phyloP scores from a whole-genome alignment of 208 protist genomes.

The Crithidia acanthocephali region DNA sequence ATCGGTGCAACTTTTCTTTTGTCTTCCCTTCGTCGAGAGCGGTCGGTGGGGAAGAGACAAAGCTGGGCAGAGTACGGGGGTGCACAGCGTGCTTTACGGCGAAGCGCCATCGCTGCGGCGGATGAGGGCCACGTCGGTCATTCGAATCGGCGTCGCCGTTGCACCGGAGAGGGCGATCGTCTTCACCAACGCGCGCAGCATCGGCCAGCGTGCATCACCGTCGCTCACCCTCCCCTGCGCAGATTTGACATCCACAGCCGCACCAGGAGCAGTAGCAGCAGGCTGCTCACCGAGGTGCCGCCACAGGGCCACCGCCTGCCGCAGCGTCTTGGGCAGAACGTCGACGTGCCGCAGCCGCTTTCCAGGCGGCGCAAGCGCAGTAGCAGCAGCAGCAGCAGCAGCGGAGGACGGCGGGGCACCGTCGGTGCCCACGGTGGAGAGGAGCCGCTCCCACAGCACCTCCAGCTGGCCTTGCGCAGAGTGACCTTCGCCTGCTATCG shows the following conservation, averaged over 20 bases:
- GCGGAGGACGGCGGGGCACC: not conserved
- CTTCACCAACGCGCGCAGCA: conserved; percentile 29
- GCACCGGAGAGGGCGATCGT: conserved; percentile 32
- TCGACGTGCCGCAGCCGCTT: conserved; percentile 27
- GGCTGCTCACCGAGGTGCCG: conserved; percentile 26
- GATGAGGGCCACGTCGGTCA: conserved; percentile 31
- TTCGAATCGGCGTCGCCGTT: conserved; percentile 32
- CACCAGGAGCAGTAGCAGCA: not conserved
- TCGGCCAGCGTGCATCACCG: conserved; percentile 8
- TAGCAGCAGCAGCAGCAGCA: not conserved
- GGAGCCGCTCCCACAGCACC: conserved; percentile 32
- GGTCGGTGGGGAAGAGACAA: too few relatives aligned
- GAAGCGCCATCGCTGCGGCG: conserved; percentile 5
- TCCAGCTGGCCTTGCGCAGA: conserved; percentile 16
- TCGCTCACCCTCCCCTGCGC: not conserved
- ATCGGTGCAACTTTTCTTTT: too few relatives aligned
- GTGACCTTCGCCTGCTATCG: not conserved
- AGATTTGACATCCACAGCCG: not conserved
- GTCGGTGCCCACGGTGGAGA: conserved; percentile 20
- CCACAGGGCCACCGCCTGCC: conserved; percentile 40
- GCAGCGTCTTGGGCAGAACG: conserved; percentile 37
- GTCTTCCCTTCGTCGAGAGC: too few relatives aligned
- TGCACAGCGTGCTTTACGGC: not conserved
- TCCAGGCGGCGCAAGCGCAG: not conserved
- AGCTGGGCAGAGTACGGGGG: too few relatives aligned